These are phyloP conservation scores for Lepidium africanum DNA, from an alignment of 345 rosid species.

Conservation along the genomic window DNA sequence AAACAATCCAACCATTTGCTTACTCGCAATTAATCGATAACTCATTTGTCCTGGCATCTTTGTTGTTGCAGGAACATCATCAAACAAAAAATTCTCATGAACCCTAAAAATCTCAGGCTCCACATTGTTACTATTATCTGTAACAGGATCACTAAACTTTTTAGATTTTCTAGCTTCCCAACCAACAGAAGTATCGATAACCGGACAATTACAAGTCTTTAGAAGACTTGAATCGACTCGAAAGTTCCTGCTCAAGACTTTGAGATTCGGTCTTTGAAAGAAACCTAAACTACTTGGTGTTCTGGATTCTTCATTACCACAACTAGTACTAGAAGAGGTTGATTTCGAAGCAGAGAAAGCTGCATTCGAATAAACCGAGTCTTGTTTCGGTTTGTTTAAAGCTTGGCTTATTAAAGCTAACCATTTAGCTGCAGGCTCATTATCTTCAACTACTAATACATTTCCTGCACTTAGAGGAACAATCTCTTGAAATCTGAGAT, in stretches of 20 bases:
- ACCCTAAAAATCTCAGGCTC: conserved; percentile 31
- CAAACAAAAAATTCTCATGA: conserved; percentile 27
- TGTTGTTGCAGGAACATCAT: conserved; percentile 28
- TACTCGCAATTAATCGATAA: conserved; percentile 66
- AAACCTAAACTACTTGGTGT: conserved; percentile 37
- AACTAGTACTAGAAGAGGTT: conserved; percentile 4
- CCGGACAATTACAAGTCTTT: conserved; percentile 72
- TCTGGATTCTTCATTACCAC: conserved; percentile 37
- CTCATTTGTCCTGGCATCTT: conserved; percentile 26
- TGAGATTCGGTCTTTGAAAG: conserved; percentile 73
- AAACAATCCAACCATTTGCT: conserved; percentile 98
- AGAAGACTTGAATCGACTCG: conserved; percentile 59
- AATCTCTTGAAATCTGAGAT: conserved; percentile 65
- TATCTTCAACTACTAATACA: conserved; percentile 81
- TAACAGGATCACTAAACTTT: conserved; percentile 35
- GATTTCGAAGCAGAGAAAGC: conserved; percentile 27
- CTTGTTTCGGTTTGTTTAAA: conserved; percentile 50
- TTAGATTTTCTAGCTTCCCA: conserved; percentile 36
- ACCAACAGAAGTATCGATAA: conserved; percentile 17
- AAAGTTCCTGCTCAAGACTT: conserved; percentile 59
- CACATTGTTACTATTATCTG: conserved; percentile 19
- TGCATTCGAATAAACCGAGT: conserved; percentile 30
- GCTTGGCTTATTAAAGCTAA: conserved; percentile 74
- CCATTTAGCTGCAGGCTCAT: conserved; percentile 97
- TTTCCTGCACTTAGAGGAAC: conserved; percentile 97